A percentile compares a stretch with the other conserved stretches of the same genome.
Conservation (phyloP, 1,284 basidiomycete species). For the Sanghuangporus weigelae region DNA sequence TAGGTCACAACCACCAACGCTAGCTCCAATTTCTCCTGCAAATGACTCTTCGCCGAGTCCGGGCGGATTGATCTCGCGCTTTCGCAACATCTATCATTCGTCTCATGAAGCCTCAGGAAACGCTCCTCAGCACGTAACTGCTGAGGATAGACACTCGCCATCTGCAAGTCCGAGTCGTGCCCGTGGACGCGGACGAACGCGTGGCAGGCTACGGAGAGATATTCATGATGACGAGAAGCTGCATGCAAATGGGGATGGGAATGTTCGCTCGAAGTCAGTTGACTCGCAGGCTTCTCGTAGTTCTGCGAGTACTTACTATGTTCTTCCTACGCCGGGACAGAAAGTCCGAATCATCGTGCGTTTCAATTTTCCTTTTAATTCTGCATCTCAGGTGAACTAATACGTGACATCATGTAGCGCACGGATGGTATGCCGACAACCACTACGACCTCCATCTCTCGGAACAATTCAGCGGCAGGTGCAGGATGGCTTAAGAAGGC, state of each 20-base stretch:
- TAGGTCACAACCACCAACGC: not conserved
- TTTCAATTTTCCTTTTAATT: slow-evolving; percentile 22
- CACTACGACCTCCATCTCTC: not conserved
- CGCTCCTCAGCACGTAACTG: not conserved
- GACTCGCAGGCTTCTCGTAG: slow-evolving; percentile 38
- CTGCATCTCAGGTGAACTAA: not conserved
- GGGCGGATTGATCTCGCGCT: slow-evolving; percentile 4
- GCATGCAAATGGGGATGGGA: slow-evolving; percentile 17
- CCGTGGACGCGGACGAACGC: not conserved
- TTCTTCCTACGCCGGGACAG: slow-evolving; percentile 58
- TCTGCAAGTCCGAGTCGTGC: not conserved
- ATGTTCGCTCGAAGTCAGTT: slow-evolving; percentile 25
- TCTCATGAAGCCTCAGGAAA: not conserved
- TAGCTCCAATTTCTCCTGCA: not conserved
- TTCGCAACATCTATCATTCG: slow-evolving; percentile 1
- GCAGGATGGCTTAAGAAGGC: slow-evolving; percentile 2
- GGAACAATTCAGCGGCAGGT: not conserved
- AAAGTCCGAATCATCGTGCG: slow-evolving; percentile 68
- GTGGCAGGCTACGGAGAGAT: not conserved
- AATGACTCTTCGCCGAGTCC: not conserved
- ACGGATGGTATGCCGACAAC: slow-evolving; percentile 1
- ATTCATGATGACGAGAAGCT: not conserved
- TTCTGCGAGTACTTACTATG: slow-evolving; percentile 67
- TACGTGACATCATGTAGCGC: not conserved
- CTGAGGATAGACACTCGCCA: not conserved